Evolutionary conservation across 345 rosid genomes (phyloP).

Genomic region (Brassica incana): DNA sequence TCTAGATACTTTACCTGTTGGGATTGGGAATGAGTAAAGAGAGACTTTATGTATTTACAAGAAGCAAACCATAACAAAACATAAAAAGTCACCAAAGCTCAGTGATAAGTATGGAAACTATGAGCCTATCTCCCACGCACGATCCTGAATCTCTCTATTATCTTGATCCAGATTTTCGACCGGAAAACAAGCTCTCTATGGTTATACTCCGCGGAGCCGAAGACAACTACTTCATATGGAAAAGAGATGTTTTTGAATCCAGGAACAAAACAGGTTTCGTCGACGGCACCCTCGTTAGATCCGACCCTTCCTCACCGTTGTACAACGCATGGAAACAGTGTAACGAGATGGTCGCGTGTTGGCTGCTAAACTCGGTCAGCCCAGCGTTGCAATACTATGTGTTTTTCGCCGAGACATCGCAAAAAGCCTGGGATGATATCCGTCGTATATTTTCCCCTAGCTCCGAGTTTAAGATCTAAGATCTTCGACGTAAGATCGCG

Average conservation of each 20-base stretch:
- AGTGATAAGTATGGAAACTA: too few relatives aligned
- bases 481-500: not conserved
- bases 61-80: too few relatives aligned
- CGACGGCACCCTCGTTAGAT: not conserved
- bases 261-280: not conserved
- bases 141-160: not conserved
- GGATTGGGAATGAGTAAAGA: too few relatives aligned
- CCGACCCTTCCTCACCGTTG: not conserved
- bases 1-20: too few relatives aligned
- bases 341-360: not conserved
- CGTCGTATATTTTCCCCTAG: not conserved
- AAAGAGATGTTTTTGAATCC: not conserved
- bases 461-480: not conserved
- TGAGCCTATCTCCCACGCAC: not conserved
- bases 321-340: not conserved
- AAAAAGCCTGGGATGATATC: not conserved
- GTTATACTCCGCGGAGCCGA: not conserved
- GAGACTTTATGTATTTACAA: too few relatives aligned
- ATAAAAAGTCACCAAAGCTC: too few relatives aligned
- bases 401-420: not conserved
- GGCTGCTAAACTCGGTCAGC: not conserved
- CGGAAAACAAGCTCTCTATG: not conserved
- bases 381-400: too few relatives aligned
- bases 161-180: not conserved
- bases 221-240: conserved; percentile 21